Evolutionary conservation across 1,284 basidiomycete species (phyloP).

Genomic region (Exobasidium cylindrosporum): DNA sequence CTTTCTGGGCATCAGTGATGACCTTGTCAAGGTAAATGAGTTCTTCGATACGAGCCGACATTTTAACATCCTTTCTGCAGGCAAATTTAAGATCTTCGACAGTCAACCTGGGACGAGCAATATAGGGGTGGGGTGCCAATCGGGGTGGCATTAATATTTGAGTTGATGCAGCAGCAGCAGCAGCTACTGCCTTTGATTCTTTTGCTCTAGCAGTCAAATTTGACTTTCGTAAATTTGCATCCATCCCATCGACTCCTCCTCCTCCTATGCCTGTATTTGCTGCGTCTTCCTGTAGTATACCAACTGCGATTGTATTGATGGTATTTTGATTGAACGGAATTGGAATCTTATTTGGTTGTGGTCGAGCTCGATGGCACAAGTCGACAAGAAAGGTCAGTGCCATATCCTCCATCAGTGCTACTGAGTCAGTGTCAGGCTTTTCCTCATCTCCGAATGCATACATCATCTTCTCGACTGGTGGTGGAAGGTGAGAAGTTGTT

Average conservation of each 20-base stretch:
- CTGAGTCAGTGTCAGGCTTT: conserved; percentile 78
- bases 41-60: conserved; percentile 49
- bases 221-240: conserved; percentile 3
- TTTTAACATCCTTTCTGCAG: conserved; percentile 49
- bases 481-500: background rate
- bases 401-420: conserved; percentile 90
- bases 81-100: conserved; percentile 52
- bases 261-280: conserved; percentile 9
- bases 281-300: conserved; percentile 14
- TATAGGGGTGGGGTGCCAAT: conserved; percentile 11
- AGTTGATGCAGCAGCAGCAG: background rate
- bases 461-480: conserved; percentile 63
- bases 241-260: conserved; percentile 2
- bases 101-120: conserved; percentile 40
- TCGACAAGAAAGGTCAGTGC: conserved; percentile 85
- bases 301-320: conserved; percentile 17
- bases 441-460: conserved; percentile 92
- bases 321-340: conserved; percentile 21
- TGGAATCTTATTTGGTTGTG: conserved; percentile 35
- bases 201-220: conserved; percentile 23
- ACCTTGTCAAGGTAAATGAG: conserved; percentile 52
- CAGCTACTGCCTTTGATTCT: conserved; percentile 20
- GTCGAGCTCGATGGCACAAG: conserved; percentile 63
- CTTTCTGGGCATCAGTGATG: conserved; percentile 47
- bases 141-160: conserved; percentile 1